Evolutionary conservation across 345 rosid species (phyloP).

Genomic region (Ceriops tagal): DNA sequence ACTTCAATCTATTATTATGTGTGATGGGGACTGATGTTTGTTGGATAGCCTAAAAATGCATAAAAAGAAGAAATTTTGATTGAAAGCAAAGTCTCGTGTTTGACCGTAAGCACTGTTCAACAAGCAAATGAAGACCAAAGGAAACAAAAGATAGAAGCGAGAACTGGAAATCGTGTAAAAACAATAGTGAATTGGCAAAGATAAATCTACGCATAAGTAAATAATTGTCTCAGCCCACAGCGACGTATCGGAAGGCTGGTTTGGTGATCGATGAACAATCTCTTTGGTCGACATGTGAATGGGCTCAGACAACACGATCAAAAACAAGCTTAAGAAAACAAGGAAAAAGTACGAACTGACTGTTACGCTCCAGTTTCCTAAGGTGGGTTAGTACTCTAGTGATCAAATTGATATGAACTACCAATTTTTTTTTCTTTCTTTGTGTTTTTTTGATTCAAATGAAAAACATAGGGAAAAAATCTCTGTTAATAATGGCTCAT

Average conservation of each 20-base stretch:
- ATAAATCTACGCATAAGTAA: background rate
- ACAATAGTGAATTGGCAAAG: too few species aligned
- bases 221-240: constrained; percentile 12
- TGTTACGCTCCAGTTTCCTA: background rate
- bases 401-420: background rate
- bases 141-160: background rate
- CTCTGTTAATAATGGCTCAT: too few species aligned
- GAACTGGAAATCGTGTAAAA: background rate
- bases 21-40: constrained; percentile 15
- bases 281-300: background rate
- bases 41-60: constrained; percentile 27
- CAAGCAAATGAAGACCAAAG: constrained; percentile 8
- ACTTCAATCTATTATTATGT: constrained; percentile 8
- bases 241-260: background rate
- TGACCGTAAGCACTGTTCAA: constrained; percentile 21
- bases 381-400: background rate
- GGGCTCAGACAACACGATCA: background rate
- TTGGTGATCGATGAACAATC: background rate
- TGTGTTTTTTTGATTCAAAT: too few species aligned
- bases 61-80: background rate
- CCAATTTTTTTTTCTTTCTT: too few species aligned
- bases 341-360: background rate
- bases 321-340: background rate
- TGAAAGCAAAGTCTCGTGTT: constrained; percentile 22
- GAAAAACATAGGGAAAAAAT: too few species aligned